These are phyloP conservation scores for Candida cerambycidarum DNA, from an alignment of 805 yeast species.

Conservation along the genomic window DNA sequence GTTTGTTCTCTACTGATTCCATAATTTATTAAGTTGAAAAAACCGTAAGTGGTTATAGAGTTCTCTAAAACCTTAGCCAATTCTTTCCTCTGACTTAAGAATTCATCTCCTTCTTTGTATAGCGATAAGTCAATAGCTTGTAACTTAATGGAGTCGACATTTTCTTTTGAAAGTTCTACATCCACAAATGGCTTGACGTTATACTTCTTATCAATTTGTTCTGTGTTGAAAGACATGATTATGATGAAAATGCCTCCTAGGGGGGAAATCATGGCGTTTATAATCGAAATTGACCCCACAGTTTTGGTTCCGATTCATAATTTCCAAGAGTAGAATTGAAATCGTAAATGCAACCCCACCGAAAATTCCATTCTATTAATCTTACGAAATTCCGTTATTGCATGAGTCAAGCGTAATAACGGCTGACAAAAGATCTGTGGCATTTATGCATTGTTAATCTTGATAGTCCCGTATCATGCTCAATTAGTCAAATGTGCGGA, in stretches of 20 bases:
- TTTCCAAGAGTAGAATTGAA: too few species aligned
- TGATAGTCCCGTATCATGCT: too few species aligned
- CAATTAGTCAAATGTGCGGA: too few species aligned
- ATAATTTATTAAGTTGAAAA: slow-evolving; percentile 37
- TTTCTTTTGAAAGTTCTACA: slow-evolving; percentile 16
- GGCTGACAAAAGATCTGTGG: too few species aligned
- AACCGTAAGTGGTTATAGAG: slow-evolving; percentile 44
- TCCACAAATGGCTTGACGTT: slow-evolving; percentile 25
- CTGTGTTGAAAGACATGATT: not conserved
- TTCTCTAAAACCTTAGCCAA: slow-evolving; percentile 39
- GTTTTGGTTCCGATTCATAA: too few species aligned
- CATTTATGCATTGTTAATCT: too few species aligned
- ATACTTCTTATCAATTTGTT: slow-evolving; percentile 20
- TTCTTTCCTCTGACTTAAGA: slow-evolving; percentile 24
- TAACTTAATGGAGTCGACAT: slow-evolving; percentile 22
- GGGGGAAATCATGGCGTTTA: too few species aligned
- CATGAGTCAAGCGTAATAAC: too few species aligned
- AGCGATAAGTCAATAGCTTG: slow-evolving; percentile 36
- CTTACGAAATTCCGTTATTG: too few species aligned
- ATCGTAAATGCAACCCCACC: too few species aligned
- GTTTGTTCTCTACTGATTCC: slow-evolving; percentile 22
- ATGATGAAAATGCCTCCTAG: not conserved
- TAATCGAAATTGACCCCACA: too few species aligned
- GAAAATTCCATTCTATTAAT: too few species aligned
- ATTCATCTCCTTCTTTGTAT: slow-evolving; percentile 37